Conservation (phyloP, 2,329 filamentous ascomycete genomes). For the Exophiala bonariae region DNA sequence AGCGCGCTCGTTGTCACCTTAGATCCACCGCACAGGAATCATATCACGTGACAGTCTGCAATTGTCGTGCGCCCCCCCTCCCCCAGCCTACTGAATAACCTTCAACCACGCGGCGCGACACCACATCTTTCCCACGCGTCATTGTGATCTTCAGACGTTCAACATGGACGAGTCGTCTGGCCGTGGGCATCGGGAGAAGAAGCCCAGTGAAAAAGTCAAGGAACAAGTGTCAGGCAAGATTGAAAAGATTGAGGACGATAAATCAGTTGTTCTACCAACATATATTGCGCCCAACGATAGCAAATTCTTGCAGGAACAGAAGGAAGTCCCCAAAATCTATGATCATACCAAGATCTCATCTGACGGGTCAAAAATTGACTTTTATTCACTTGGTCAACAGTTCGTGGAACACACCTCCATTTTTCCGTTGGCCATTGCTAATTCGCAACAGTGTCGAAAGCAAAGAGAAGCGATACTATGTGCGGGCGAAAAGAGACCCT, state of each 20-base stretch:
- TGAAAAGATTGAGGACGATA: constrained; percentile 24
- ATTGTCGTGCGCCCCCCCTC: too few species aligned
- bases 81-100: too few species aligned
- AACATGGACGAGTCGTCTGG: constrained; percentile 26
- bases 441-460: constrained; percentile 24
- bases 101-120: too few species aligned
- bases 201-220: constrained; percentile 28
- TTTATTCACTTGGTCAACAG: constrained; percentile 28
- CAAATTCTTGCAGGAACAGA: constrained; percentile 28
- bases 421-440: not conserved
- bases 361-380: constrained; percentile 27
- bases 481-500: constrained; percentile 28
- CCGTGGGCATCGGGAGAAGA: constrained; percentile 28
- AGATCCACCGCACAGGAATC: too few species aligned
- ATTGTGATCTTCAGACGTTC: not conserved
- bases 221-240: constrained; percentile 25
- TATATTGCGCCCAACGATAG: constrained; percentile 28
- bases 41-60: too few species aligned
- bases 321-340: constrained; percentile 26
- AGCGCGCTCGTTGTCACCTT: too few species aligned
- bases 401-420: too few species aligned
- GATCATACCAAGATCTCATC: constrained; percentile 25
- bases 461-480: constrained; percentile 28
- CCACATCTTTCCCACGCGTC: not conserved
- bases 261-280: constrained; percentile 22